Conservation (phyloP, 352 stramenopile species). For the Globisporangium nodosum region DNA sequence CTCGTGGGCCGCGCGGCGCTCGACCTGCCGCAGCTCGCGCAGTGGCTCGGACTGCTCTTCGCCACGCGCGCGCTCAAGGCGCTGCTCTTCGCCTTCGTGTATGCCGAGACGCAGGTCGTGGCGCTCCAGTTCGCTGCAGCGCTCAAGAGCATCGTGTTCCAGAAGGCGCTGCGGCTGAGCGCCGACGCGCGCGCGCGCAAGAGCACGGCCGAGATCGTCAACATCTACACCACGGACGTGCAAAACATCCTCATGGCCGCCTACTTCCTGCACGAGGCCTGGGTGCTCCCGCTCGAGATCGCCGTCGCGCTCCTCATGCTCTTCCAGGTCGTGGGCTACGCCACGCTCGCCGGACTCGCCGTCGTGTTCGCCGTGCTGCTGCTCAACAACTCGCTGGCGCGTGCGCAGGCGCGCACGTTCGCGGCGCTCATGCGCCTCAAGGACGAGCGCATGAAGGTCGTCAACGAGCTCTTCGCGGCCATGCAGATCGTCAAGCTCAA, state of each 20-base stretch:
- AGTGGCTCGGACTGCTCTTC: constrained; percentile 63
- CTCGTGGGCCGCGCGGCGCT: constrained; percentile 32
- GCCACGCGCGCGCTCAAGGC: constrained; percentile 55
- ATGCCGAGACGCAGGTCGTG: constrained; percentile 53
- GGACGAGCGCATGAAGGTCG: constrained; percentile 50
- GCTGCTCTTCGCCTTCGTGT: constrained; percentile 57
- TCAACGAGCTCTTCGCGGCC: constrained; percentile 57
- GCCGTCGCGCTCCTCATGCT: constrained; percentile 42
- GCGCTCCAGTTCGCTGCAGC: constrained; percentile 57
- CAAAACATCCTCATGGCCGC: constrained; percentile 48
- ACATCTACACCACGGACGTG: constrained; percentile 61
- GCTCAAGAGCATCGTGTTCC: constrained; percentile 71
- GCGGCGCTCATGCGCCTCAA: constrained; percentile 32
- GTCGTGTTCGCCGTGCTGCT: constrained; percentile 34
- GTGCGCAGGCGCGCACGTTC: constrained; percentile 25
- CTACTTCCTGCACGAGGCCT: constrained; percentile 72
- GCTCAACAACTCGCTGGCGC: constrained; percentile 37
- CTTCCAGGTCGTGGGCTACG: constrained; percentile 41
- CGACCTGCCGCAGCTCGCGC: constrained; percentile 25
- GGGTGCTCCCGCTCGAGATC: constrained; percentile 51
- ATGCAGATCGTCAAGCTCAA: constrained; percentile 96
- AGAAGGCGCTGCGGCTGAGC: constrained; percentile 57
- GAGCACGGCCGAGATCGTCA: constrained; percentile 39
- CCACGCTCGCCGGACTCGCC: constrained; percentile 33
- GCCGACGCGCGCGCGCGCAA: constrained; percentile 22